phyloP scores from a whole-genome alignment of 225 moss, liverwort and hornwort genomes.

The Straminergon stramineum region DNA sequence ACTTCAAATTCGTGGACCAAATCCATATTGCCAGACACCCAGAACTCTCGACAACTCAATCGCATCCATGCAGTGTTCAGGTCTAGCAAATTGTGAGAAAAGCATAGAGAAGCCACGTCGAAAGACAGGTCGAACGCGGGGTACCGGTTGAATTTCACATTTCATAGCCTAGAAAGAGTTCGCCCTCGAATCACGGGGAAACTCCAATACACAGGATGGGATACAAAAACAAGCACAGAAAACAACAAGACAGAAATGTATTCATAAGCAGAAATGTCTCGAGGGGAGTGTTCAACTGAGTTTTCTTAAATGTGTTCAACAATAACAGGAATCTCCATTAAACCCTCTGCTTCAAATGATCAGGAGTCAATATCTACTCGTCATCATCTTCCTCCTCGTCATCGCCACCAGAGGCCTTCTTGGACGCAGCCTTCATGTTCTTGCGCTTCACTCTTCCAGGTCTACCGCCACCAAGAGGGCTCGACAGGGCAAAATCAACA shows the following conservation, averaged over 20 bases:
- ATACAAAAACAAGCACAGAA: background rate
- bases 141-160: background rate
- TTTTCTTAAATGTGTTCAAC: background rate
- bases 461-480: slow-evolving; percentile 72
- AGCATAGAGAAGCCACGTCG: background rate
- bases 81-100: background rate
- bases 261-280: background rate
- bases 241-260: background rate
- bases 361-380: slow-evolving; percentile 10
- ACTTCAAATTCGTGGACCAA: background rate
- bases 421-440: slow-evolving; percentile 74
- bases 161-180: background rate
- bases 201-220: background rate
- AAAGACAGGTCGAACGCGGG: background rate
- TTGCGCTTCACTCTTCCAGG: slow-evolving; percentile 82
- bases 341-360: background rate
- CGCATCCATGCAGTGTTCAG: background rate
- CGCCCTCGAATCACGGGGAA: background rate
- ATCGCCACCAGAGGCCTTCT: slow-evolving; percentile 82
- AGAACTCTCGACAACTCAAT: background rate
- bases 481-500: slow-evolving; percentile 67
- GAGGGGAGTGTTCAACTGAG: background rate
- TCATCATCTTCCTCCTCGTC: slow-evolving; percentile 85
- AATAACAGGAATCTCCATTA: background rate
- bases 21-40: too few relatives aligned